A percentile compares a stretch with the other conserved stretches of the same genome.
These are phyloP conservation scores for Fusarium sp. DNA, from an alignment of 2,329 filamentous ascomycete species.

Conservation along the genomic window DNA sequence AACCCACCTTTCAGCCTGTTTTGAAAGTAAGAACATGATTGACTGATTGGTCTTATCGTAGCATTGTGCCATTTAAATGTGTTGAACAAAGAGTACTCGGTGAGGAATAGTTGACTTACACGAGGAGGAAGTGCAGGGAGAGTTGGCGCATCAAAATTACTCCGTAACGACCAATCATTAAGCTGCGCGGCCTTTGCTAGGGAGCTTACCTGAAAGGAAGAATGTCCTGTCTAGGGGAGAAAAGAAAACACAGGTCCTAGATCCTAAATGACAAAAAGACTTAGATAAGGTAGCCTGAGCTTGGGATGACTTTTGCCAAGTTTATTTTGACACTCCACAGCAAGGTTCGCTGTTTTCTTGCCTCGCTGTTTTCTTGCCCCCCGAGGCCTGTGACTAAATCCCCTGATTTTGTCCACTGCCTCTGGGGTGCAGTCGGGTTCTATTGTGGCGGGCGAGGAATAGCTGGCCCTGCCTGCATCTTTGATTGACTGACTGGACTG, in stretches of 20 bases:
- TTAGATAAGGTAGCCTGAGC: too few relatives aligned
- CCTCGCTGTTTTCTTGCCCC: too few relatives aligned
- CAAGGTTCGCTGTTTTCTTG: too few relatives aligned
- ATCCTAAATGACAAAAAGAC: too few relatives aligned
- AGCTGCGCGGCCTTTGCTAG: not conserved
- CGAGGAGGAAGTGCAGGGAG: not conserved
- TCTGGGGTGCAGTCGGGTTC: not conserved
- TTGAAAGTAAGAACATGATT: conserved; percentile 10
- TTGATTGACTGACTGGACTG: conserved; percentile 22
- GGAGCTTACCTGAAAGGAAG: not conserved
- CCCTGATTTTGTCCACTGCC: not conserved
- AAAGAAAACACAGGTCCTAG: too few relatives aligned
- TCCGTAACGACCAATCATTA: conserved; percentile 22
- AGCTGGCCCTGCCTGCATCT: conserved; percentile 22
- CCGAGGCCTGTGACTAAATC: not conserved
- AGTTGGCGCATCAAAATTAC: conserved; percentile 28
- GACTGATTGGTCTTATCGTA: conserved; percentile 20
- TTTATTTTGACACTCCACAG: too few relatives aligned
- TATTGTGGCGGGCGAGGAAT: conserved; percentile 7
- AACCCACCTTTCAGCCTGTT: conserved; percentile 14
- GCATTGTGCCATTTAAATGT: conserved; percentile 14
- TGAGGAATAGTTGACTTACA: conserved; percentile 35
- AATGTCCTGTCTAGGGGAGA: not conserved
- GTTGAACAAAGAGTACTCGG: conserved; percentile 34
- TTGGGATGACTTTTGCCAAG: too few relatives aligned